Conservation (phyloP, 1,139 yeast genomes). For the Candida mesenterica region DNA sequence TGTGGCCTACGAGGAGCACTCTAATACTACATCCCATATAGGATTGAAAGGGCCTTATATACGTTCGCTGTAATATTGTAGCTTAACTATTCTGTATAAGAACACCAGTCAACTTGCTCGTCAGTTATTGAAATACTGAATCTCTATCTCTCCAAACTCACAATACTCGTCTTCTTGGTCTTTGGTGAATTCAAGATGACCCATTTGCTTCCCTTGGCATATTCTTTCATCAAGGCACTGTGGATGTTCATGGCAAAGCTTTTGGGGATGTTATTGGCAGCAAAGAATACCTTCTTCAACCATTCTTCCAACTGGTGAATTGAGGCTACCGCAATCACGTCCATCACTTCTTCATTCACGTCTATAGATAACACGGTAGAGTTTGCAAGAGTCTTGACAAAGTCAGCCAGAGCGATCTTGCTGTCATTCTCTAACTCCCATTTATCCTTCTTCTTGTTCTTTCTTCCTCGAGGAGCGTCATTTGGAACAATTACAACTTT, state of each 20-base stretch:
- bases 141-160: constrained; percentile 57
- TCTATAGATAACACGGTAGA: constrained; percentile 80
- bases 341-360: constrained; percentile 77
- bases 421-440: constrained; percentile 82
- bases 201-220: constrained; percentile 68
- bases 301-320: constrained; percentile 83
- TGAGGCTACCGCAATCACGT: constrained; percentile 76
- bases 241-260: constrained; percentile 75
- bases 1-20: too few relatives aligned
- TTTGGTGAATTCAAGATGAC: constrained; percentile 73
- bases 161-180: constrained; percentile 64
- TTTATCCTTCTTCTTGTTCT: constrained; percentile 65
- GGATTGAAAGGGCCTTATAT: too few relatives aligned
- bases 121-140: not conserved
- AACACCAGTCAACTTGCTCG: too few relatives aligned
- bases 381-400: constrained; percentile 52
- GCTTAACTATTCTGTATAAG: too few relatives aligned
- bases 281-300: constrained; percentile 77
- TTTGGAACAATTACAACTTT: constrained; percentile 63
- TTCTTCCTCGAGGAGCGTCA: constrained; percentile 69
- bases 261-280: constrained; percentile 57
- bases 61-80: too few relatives aligned
- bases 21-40: too few relatives aligned
- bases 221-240: constrained; percentile 69
- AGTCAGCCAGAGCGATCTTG: constrained; percentile 53